Percentiles rank a stretch among this genome's conserved stretches.
These are phyloP conservation scores for Selaginella tamariscina DNA, from an alignment of 75 land plant species.

Conservation along the genomic window DNA sequence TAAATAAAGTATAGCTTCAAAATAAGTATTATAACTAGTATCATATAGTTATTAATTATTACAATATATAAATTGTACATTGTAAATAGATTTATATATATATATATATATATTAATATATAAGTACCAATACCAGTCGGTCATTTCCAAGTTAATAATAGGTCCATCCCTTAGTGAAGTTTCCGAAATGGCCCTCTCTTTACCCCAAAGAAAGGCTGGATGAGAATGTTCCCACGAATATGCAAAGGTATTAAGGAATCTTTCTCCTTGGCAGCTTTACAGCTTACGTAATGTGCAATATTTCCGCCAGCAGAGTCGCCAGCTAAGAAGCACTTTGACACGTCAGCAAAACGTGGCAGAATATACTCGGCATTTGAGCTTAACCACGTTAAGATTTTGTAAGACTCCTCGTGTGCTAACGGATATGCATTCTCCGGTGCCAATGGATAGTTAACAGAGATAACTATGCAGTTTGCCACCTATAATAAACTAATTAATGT, in stretches of 20 bases:
- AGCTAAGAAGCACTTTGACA: not conserved
- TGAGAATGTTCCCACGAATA: not conserved
- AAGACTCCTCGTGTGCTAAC: not conserved
- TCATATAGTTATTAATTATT: too few species aligned
- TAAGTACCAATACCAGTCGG: slow-evolving; percentile 1
- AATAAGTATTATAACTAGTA: too few species aligned
- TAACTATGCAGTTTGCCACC: not conserved
- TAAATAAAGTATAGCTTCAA: too few species aligned
- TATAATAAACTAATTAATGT: too few species aligned
- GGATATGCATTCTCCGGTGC: not conserved
- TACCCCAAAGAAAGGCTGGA: slow-evolving; percentile 11
- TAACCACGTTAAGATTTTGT: not conserved
- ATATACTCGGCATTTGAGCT: not conserved
- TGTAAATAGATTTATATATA: too few species aligned
- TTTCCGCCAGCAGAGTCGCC: slow-evolving; percentile 1
- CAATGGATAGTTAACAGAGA: not conserved
- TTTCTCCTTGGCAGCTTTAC: not conserved
- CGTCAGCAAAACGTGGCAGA: not conserved
- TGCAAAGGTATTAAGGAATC: not conserved
- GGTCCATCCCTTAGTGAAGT: slow-evolving; percentile 18
- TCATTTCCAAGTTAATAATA: not conserved
- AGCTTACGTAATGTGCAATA: not conserved
- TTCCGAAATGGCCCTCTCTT: not conserved
- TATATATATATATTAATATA: too few species aligned
- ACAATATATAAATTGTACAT: too few species aligned